Conservation (phyloP, 2,329 filamentous ascomycete species). For the Cercospora zeae-maydis region DNA sequence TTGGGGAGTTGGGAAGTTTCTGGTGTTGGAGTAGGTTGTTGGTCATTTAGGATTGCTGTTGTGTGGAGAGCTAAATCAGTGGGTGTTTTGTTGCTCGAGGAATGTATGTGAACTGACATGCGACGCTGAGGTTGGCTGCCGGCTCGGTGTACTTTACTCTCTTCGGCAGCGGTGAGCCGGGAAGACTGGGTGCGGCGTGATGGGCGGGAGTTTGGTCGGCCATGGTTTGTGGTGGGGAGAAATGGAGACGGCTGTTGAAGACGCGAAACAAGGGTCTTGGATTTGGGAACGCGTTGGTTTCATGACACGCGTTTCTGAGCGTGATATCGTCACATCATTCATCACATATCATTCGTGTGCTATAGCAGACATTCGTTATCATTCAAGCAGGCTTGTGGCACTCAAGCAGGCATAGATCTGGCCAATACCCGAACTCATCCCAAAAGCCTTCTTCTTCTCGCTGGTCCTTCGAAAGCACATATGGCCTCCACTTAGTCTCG, state of each 20-base stretch:
- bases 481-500: slow-evolving; percentile 12
- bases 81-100: background rate
- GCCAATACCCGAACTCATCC: slow-evolving; percentile 17
- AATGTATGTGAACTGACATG: slow-evolving; percentile 27
- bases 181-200: slow-evolving; percentile 56
- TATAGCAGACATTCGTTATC: too few relatives aligned
- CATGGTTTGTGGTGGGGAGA: slow-evolving; percentile 24
- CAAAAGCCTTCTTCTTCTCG: slow-evolving; percentile 14
- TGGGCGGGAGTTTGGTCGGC: slow-evolving; percentile 34
- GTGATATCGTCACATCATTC: background rate
- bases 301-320: background rate
- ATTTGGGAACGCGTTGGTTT: background rate
- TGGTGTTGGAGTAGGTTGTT: slow-evolving; percentile 35
- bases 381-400: background rate
- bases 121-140: slow-evolving; percentile 36
- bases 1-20: slow-evolving; percentile 25
- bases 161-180: slow-evolving; percentile 74
- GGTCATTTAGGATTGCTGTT: slow-evolving; percentile 38
- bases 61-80: background rate
- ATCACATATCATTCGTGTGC: background rate
- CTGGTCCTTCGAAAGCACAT: slow-evolving; percentile 14
- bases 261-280: slow-evolving; percentile 2
- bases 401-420: slow-evolving; percentile 13
- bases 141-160: slow-evolving; percentile 64
- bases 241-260: background rate